phyloP scores from a whole-genome alignment of 2,329 filamentous ascomycete species.

The Aspergillus pseudotamarii region DNA sequence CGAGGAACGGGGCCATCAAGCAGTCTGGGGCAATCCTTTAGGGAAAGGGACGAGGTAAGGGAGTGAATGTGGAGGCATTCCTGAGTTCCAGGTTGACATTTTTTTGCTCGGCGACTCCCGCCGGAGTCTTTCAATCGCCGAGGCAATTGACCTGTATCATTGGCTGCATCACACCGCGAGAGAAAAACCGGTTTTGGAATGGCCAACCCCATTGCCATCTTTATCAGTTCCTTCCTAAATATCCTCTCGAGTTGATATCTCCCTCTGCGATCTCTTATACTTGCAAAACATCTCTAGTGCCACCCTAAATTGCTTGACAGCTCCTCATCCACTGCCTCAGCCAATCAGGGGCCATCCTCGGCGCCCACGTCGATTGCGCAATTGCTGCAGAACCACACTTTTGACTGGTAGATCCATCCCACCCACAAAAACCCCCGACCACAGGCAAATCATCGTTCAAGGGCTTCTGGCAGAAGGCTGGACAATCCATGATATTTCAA shows the following conservation, averaged over 20 bases:
- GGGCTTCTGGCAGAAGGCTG: too few species aligned
- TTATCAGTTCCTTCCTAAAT: neutral
- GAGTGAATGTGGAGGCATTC: neutral
- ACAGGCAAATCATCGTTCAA: neutral
- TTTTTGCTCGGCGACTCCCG: neutral
- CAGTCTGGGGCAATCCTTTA: neutral
- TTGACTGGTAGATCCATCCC: neutral
- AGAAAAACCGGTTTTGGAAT: neutral
- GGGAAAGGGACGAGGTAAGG: neutral
- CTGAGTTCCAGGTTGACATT: neutral
- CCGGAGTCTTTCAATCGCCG: neutral
- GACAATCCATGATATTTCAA: neutral
- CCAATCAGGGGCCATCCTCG: conserved; percentile 8
- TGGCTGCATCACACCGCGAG: neutral
- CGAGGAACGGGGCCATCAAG: neutral
- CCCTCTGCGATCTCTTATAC: neutral
- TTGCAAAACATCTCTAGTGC: neutral
- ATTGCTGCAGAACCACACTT: conserved; percentile 6
- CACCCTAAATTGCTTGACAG: neutral
- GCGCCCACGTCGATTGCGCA: conserved; percentile 13
- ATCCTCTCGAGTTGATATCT: neutral
- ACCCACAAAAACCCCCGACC: too few species aligned
- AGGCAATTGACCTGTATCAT: neutral
- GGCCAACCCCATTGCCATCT: neutral
- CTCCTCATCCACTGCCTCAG: neutral